Evolutionary conservation across 1,139 yeast species (phyloP), one percentile per base, ranked within the genome.

Genomic region (Yamadazyma atlantica): DNA sequence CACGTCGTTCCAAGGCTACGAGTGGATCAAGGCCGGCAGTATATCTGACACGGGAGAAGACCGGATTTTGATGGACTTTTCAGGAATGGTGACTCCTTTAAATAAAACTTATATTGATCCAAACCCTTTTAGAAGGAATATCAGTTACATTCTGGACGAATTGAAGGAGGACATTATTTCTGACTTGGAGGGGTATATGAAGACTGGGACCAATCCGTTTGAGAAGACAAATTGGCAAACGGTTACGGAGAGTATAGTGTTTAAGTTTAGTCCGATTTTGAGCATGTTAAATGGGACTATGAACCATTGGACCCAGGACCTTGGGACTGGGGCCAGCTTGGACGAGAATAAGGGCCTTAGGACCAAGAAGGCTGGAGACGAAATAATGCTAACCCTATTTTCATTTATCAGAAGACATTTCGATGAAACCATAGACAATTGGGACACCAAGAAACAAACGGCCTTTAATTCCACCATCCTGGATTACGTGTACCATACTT

Each of bases 161-260:
- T 37, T 69, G 6, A 63, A 60, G 39, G 54, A 55, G 1, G 59
- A 57, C 1, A 52, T 78, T 8, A 50, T 69, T 2, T 24, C 35
- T 3, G 65, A 62, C 11, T 43, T 78, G 22, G 68, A 56, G 27
- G 17, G 36, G 0, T 48, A 52, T n/a, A 45, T 71, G 23, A 11
- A 40, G 10, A 32, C 46, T 53, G 63, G 39, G 50, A 64, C 42
- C 10, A 57, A 67, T 35, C 72, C 77, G 2, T 53, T 48, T 32
- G 37, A 46, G 3, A 66, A 73, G 12, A 76, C 75, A 0, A 58
- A 78, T 48, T 79, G 84, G 84, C 79, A 72, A 47, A 42, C 54
- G 10, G 58, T 69, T 5, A 68, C 79, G 0, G 66, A 64, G 31
- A 63, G 57, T 24, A 67, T 78, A n/a, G 67, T 64, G 4, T 56